Evolutionary conservation across 73 alveolate genomes (phyloP).

Genomic region (Effrenium voratum): DNA sequence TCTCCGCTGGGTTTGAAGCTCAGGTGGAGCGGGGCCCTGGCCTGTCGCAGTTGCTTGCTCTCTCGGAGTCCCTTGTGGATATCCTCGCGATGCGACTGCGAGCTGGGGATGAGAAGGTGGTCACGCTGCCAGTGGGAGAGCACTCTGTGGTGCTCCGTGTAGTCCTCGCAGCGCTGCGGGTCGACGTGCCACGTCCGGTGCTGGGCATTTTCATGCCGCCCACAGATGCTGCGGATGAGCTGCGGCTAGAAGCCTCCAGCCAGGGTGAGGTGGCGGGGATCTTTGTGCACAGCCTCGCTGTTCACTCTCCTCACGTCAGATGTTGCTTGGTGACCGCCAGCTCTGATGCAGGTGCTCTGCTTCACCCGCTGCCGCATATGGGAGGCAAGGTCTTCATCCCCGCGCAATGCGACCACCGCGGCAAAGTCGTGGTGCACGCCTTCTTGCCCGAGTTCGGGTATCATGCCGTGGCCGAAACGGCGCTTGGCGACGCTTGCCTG

Average conservation of each 20-base stretch:
- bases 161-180: neutral
- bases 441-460: slow-evolving; percentile 74
- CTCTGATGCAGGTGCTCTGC: slow-evolving; percentile 22
- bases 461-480: slow-evolving; percentile 50
- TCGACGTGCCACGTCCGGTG: slow-evolving; percentile 75
- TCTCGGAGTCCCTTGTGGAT: slow-evolving; percentile 14
- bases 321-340: slow-evolving; percentile 70
- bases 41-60: neutral
- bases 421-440: slow-evolving; percentile 56
- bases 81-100: slow-evolving; percentile 35
- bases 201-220: slow-evolving; percentile 17
- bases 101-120: slow-evolving; percentile 51
- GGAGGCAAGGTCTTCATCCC: slow-evolving; percentile 59
- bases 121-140: slow-evolving; percentile 64
- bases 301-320: slow-evolving; percentile 78
- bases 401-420: slow-evolving; percentile 39
- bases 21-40: neutral
- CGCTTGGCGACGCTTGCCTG: slow-evolving; percentile 38
- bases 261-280: slow-evolving; percentile 59
- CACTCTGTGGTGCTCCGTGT: slow-evolving; percentile 55
- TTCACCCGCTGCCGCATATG: slow-evolving; percentile 63
- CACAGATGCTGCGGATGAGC: slow-evolving; percentile 24
- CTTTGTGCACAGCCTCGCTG: slow-evolving; percentile 72
- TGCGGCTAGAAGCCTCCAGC: neutral
- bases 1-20: slow-evolving; percentile 9